These are phyloP conservation scores for Epichloe bromicola DNA, from an alignment of 2,329 filamentous ascomycete genomes.

Conservation along the genomic window DNA sequence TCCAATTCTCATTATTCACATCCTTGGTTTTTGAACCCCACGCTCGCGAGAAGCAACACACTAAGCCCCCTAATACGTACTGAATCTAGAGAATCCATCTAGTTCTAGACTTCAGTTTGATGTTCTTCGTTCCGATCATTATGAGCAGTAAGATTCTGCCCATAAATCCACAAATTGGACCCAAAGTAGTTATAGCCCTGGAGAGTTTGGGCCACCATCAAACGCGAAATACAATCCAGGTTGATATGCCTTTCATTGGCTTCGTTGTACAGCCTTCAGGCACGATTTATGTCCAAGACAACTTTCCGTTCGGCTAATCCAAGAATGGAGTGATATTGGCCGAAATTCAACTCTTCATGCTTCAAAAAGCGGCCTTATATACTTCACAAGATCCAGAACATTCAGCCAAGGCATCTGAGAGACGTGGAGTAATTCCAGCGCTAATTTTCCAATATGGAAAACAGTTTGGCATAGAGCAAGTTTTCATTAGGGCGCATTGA, in stretches of 20 bases:
- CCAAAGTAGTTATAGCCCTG: background rate
- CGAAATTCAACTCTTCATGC: background rate
- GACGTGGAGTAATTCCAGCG: too few species aligned
- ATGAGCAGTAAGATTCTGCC: background rate
- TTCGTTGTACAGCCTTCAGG: background rate
- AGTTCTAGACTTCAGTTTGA: background rate
- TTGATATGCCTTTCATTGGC: background rate
- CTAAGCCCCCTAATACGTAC: background rate
- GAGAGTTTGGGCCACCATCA: background rate
- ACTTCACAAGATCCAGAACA: background rate
- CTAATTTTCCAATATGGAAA: background rate
- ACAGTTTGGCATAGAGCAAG: background rate
- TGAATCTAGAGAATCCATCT: background rate
- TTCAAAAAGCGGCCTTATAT: background rate
- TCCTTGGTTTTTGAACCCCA: background rate
- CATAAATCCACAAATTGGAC: background rate
- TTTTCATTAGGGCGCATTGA: background rate
- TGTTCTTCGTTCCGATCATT: background rate
- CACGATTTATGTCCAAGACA: background rate
- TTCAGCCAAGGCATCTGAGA: background rate
- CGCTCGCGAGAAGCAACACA: background rate
- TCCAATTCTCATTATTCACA: background rate
- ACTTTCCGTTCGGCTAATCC: background rate
- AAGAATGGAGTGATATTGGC: background rate
- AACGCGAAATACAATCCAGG: too few species aligned